Evolutionary conservation across 78 protist genomes (phyloP).

Genomic region (Cyanophora paradoxa): DNA sequence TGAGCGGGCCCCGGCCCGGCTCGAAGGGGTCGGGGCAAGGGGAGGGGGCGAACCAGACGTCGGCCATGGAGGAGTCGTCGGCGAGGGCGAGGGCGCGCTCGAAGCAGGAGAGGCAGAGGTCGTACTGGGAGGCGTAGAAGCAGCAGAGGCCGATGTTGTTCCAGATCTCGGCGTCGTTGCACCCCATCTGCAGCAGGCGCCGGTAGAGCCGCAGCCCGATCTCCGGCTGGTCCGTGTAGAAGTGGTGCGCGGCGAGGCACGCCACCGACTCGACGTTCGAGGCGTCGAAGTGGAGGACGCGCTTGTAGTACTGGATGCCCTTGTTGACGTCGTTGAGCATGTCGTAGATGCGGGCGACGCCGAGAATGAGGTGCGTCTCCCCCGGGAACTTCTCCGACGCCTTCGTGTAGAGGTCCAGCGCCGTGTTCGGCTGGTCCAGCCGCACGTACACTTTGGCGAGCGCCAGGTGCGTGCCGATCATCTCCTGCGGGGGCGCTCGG

Average conservation of each 20-base stretch:
- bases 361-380: conserved; percentile 30
- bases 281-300: conserved; percentile 29
- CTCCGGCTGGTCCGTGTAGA: conserved; percentile 72
- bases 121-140: conserved; percentile 62
- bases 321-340: conserved; percentile 17
- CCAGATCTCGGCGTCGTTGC: conserved; percentile 58
- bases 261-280: conserved; percentile 70
- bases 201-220: conserved; percentile 37
- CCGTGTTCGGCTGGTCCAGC: conserved; percentile 63
- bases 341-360: conserved; percentile 55
- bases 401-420: conserved; percentile 36
- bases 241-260: conserved; percentile 57
- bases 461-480: conserved; percentile 37
- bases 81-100: conserved; percentile 58
- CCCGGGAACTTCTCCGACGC: conserved; percentile 30
- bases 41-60: conserved; percentile 51
- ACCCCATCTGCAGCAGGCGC: conserved; percentile 58
- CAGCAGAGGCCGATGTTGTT: conserved; percentile 69
- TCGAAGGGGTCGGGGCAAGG: background rate
- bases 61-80: conserved; percentile 43
- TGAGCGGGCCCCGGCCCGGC: too few relatives aligned
- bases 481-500: too few relatives aligned
- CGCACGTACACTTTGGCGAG: conserved; percentile 50
- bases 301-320: conserved; percentile 16
- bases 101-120: conserved; percentile 63